Evolutionary conservation across 176 grass and related monocot species (phyloP).

Genomic region (Bromus sterilis): DNA sequence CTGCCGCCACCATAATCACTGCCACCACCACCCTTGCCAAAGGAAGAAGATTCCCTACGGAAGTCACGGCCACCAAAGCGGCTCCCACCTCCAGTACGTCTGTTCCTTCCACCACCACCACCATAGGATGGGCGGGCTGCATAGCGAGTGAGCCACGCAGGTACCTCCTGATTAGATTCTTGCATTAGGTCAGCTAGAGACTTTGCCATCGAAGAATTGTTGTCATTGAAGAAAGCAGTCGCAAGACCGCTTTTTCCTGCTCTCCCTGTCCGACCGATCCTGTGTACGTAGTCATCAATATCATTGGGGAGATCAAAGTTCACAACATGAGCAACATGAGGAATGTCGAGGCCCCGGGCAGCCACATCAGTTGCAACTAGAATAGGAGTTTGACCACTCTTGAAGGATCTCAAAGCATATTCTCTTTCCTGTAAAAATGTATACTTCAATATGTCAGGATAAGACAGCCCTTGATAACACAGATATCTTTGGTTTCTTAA

Average conservation of each 20-base stretch:
- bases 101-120: slow-evolving; percentile 51
- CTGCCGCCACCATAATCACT: slow-evolving; percentile 47
- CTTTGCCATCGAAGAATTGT: slow-evolving; percentile 51
- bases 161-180: slow-evolving; percentile 87
- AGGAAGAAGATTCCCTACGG: slow-evolving; percentile 49
- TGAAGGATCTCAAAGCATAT: slow-evolving; percentile 76
- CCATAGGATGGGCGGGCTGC: slow-evolving; percentile 59
- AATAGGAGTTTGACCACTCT: slow-evolving; percentile 78
- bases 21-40: slow-evolving; percentile 33
- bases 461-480: not conserved
- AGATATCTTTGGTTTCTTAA: not conserved
- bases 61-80: slow-evolving; percentile 74
- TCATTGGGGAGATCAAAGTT: slow-evolving; percentile 95
- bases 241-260: slow-evolving; percentile 77
- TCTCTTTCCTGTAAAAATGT: slow-evolving; percentile 63
- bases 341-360: slow-evolving; percentile 86
- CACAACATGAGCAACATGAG: slow-evolving; percentile 87
- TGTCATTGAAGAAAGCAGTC: slow-evolving; percentile 85
- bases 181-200: slow-evolving; percentile 66
- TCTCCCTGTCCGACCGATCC: slow-evolving; percentile 80
- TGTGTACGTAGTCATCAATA: slow-evolving; percentile 73
- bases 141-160: slow-evolving; percentile 59
- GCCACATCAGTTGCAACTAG: slow-evolving; percentile 93
- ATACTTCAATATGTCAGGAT: not conserved
- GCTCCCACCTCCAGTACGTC: slow-evolving; percentile 38